Base-by-base conservation (phyloP, 495 filamentous ascomycete species). In the Aspergillus heteromorphus region DNA sequence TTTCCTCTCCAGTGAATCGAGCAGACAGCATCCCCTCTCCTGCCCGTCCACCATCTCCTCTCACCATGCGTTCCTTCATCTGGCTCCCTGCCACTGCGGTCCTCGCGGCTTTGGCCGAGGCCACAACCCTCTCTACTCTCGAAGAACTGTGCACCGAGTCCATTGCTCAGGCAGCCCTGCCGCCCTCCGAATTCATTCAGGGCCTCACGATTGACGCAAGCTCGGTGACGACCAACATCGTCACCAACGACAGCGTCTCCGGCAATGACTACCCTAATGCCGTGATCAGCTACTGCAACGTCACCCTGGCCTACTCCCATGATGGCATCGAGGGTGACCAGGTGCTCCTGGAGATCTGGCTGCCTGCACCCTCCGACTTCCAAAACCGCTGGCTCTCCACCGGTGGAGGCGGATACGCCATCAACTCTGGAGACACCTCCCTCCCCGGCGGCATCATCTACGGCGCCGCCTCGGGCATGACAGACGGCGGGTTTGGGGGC, bases 401-500 rank as follows among this genome's bases (percentile, higher is more conserved):
- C 0, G 76, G 76, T 20, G 76, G 76, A 16, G 73, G 73, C 4
- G 75, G 74, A 0, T 67, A 68, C 21, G 70, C 76, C 6, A 75
- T 81, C 57, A 77, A 77, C 51, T 67, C 63, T 2, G 76, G 71
- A 5, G 53, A 36, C 9, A 43, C 40, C 2, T 70, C 62, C 4
- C 65, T 76, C 21, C 64, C 71, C 5, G 65, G 54, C 0, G 76
- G 74, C 2, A 57, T 79, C 25, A 67, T 71, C 10, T 74, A 74
- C 53, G 76, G 73, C 13, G 75, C 72, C 7, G 77, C 69, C 0
- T 61, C 70, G 10, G 76, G 74, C 4, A 53, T 63, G 8, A 80
- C 76, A 1, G 76, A 79, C 54, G 76, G 72, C 40, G 75, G 77
- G 0, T 78, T 79, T 55, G 76, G 76, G 13, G 64, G 63, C 55